These are phyloP conservation scores for Acanthamoeba polyphaga DNA, from an alignment of 208 protist genomes.

Conservation along the genomic window DNA sequence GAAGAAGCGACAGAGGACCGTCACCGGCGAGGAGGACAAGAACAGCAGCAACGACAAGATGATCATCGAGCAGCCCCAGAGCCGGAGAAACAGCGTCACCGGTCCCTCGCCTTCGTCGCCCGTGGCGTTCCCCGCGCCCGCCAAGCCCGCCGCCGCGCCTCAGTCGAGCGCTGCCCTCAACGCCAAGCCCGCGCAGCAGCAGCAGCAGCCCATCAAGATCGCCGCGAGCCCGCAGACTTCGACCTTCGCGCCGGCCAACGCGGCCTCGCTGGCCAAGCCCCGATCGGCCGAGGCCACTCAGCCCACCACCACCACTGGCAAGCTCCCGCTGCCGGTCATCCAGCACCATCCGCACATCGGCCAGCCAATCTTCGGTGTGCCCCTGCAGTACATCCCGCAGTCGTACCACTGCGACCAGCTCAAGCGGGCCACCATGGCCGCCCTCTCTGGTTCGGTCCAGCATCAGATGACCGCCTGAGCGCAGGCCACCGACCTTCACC, in stretches of 20 bases:
- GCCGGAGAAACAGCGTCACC: slow-evolving; percentile 12
- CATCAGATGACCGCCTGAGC: slow-evolving; percentile 49
- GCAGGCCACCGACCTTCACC: background rate
- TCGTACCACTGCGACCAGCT: slow-evolving; percentile 66
- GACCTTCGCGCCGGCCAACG: background rate
- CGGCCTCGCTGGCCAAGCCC: background rate
- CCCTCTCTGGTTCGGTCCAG: slow-evolving; percentile 2
- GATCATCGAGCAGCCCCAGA: slow-evolving; percentile 11
- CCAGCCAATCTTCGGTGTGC: slow-evolving; percentile 42
- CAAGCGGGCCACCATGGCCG: slow-evolving; percentile 57
- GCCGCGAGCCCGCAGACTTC: background rate
- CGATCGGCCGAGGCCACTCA: background rate
- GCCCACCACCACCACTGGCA: background rate
- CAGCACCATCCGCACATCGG: background rate
- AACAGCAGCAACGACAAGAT: background rate
- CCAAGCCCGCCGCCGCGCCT: background rate
- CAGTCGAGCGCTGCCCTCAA: background rate
- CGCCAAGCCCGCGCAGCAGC: background rate
- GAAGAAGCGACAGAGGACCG: slow-evolving; percentile 25
- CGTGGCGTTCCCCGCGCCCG: background rate
- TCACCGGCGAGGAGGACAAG: slow-evolving; percentile 2
- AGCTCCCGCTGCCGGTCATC: slow-evolving; percentile 26
- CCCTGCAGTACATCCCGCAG: slow-evolving; percentile 66
- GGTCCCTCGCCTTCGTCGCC: background rate
- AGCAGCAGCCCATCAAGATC: background rate